Base-by-base conservation (phyloP, 306 rosid genomes). In the Heteromeles arbutifolia region DNA sequence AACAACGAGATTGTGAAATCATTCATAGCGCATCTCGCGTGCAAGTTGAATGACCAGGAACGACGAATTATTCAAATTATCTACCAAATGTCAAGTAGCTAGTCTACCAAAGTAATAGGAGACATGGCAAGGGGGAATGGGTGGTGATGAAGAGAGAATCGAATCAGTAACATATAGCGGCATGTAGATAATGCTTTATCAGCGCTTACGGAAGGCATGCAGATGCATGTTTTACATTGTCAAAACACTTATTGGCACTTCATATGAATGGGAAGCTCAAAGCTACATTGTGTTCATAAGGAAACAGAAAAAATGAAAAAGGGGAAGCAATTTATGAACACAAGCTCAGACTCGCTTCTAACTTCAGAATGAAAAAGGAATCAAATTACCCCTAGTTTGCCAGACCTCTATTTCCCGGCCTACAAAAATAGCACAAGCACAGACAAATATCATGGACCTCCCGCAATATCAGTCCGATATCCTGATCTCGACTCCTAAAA, bases 401-500 rank as follows among this genome's bases (percentile, higher is more conserved):
- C 90, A 80, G 78, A 90, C 79, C 91, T 78, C 85, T 77, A 79
- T 81, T 82, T 86, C 92, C 89, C 88, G 76, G 86, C 87, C 93
- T 87, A 86, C 87, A 81, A 90, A 90, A 83, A 85, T 85, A 82
- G 85, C 89, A 88, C 74, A 68, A 82, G 14, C 65, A 69, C 59
- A 69, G 72, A 75, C 67, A 74, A 73, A 56, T 82, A 69, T 82
- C 65, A 28, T 11, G 54, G 58, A 74, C 70, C 67, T 58, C 43
- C 73, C 74, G 26, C 62, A 62, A 58, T 80, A 78, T 88, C 75
- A 95, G 77, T 95, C 99, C 11, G 99, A 92, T 84, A 95, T 92
- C 77, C 97, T 87, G 84, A 95, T 86, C 90, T 95, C 99, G 24
- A 95, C 97, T 82, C 99, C 99, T 85, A 95, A 81, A 81, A 95